phyloP scores from a whole-genome alignment of 371 early-diverging fungal genomes.

The Circinella minor region DNA sequence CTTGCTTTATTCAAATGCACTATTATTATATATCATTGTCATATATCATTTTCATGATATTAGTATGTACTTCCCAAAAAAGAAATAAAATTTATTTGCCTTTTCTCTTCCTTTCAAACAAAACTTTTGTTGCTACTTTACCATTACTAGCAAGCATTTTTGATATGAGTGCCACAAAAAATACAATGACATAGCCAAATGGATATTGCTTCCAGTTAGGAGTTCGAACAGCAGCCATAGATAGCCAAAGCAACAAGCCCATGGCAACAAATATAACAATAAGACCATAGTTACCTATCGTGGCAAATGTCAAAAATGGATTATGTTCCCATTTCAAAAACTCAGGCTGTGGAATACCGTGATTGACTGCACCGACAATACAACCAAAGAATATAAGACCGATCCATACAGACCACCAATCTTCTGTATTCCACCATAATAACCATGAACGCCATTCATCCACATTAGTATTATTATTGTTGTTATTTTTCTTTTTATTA shows the following conservation, averaged over 20 bases:
- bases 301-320: conserved; percentile 58
- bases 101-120: neutral
- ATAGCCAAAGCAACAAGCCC: conserved; percentile 55
- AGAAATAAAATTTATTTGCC: neutral
- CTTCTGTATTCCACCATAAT: conserved; percentile 68
- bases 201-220: conserved; percentile 50
- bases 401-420: conserved; percentile 72
- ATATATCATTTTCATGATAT: neutral
- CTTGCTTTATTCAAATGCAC: conserved; percentile 35
- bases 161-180: conserved; percentile 53
- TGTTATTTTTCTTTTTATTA: neutral
- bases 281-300: conserved; percentile 47
- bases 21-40: neutral
- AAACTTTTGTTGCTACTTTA: conserved; percentile 17
- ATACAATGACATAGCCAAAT: conserved; percentile 53
- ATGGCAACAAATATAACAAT: conserved; percentile 56
- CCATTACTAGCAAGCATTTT: conserved; percentile 65
- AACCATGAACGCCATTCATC: conserved; percentile 36
- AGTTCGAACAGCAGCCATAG: conserved; percentile 43
- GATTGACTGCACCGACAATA: conserved; percentile 49
- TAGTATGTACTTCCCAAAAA: too few species aligned
- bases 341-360: conserved; percentile 51
- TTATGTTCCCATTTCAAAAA: conserved; percentile 56
- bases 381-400: conserved; percentile 64
- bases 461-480: neutral